These are phyloP conservation scores for Amphirosellinia nigrospora DNA, from an alignment of 495 filamentous ascomycete genomes.

Conservation along the genomic window DNA sequence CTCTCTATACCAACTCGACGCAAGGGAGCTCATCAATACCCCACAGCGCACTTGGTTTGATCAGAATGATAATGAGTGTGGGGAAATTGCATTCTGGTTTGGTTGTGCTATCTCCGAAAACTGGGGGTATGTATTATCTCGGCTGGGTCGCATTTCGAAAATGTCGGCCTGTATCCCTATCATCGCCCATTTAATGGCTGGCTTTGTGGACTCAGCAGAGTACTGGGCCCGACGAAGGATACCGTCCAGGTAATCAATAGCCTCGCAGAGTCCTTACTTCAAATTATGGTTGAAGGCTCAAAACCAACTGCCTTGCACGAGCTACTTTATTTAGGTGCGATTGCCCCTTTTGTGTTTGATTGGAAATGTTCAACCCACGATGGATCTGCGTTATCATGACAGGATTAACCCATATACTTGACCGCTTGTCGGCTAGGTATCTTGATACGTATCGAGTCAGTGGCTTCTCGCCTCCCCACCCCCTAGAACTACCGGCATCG, in stretches of 20 bases:
- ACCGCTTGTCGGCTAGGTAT: too few relatives aligned
- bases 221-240: too few relatives aligned
- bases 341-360: too few relatives aligned
- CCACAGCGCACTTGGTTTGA: accelerated
- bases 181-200: not conserved
- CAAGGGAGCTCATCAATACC: not conserved
- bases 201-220: too few relatives aligned
- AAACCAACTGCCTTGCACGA: not conserved
- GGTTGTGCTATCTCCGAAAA: not conserved
- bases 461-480: too few relatives aligned
- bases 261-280: not conserved
- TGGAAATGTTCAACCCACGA: too few relatives aligned
- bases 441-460: too few relatives aligned
- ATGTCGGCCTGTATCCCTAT: not conserved
- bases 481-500: not conserved
- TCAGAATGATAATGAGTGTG: not conserved
- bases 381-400: not conserved
- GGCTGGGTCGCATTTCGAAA: not conserved
- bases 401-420: not conserved
- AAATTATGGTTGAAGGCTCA: too few relatives aligned
- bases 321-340: not conserved
- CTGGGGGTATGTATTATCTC: not conserved
- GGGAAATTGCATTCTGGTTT: not conserved
- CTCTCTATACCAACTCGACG: not conserved
- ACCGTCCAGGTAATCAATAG: not conserved